Base-by-base conservation (phyloP, 2,329 filamentous ascomycete species). In the Fusarium proliferatum region DNA sequence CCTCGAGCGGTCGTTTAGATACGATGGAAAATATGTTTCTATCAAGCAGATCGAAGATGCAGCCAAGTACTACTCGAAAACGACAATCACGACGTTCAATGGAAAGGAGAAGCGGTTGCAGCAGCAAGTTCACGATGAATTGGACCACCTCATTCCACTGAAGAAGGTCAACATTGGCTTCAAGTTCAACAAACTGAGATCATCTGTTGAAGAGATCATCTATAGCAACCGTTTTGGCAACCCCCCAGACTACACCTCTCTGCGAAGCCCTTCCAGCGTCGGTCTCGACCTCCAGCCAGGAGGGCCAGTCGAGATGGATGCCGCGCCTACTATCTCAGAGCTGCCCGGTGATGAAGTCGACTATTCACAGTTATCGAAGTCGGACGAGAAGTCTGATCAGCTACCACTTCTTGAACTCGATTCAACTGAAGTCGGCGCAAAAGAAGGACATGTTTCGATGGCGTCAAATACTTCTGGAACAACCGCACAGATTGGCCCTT, bases 31-130 rank as follows among this genome's bases (percentile, higher is more conserved):
- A 39, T 78, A 78, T 28, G 76, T 78, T 5, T 78, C 76, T 1
- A 61, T 78, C 39, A 78, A 74, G 48, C 74, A 78, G 62, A 78
- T 78, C 28, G 76, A 78, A 39, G 69, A 75, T 9, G 76, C 76
- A 2, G 76, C 76, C 0, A 77, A 64, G 21, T 78, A 78, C 26
- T 78, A 78, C 49, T 56, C 75, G 2, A 77, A 46, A 17, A 48
- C 67, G 2, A 73, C 55, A 4, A 70, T 78, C 15, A 75, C 41
- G 4, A 72, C 75, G 0, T 78, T 78, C 12, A 63, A 71, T 0
- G 75, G 63, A 6, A 69, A 77, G 6, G 74, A 78, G 13, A 78
- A 78, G 28, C 71, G 62, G 0, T 30, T 73, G 0, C 76, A 78
- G 17, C 73, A 78, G 5, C 68, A 77, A 6, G 76, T 78, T 0